A percentile compares a stretch with the other conserved stretches of the same genome.
Evolutionary conservation across 1,284 basidiomycete genomes (phyloP).

Genomic region (Jaminaea rosea): DNA sequence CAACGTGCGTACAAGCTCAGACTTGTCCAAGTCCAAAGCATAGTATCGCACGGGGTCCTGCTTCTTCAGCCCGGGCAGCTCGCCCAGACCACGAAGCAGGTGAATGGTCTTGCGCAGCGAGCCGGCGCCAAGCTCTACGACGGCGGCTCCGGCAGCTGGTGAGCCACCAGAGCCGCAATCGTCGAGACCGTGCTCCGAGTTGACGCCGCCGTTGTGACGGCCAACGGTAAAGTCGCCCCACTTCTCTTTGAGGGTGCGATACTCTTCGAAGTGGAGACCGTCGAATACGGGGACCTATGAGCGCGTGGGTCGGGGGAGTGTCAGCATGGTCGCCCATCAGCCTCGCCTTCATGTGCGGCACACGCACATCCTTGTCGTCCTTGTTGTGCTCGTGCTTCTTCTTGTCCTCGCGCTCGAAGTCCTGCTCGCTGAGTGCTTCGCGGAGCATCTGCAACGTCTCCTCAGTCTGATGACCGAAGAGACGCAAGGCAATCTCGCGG

Average conservation of each 20-base stretch:
- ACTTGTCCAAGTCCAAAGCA: constrained; percentile 82
- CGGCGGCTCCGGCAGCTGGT: constrained; percentile 45
- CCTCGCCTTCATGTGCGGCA: too few relatives aligned
- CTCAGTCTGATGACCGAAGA: constrained; percentile 19
- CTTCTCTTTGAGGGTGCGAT: constrained; percentile 43
- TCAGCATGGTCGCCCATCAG: too few relatives aligned
- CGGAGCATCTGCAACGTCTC: constrained; percentile 48
- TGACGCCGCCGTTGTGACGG: constrained; percentile 60
- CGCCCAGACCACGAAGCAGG: constrained; percentile 65
- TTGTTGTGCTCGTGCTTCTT: constrained; percentile 2
- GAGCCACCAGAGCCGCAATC: too few relatives aligned
- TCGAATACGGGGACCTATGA: not conserved
- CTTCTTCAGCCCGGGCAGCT: constrained; percentile 18
- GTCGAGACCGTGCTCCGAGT: constrained; percentile 52
- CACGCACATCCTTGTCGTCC: constrained; percentile 10
- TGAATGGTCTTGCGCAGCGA: constrained; percentile 60
- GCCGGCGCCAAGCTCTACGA: constrained; percentile 48
- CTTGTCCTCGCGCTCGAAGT: constrained; percentile 11
- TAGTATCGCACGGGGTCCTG: constrained; percentile 61
- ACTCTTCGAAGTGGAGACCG: not conserved
- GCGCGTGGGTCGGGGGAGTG: too few relatives aligned
- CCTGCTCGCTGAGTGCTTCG: constrained; percentile 6
- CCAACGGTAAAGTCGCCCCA: constrained; percentile 60
- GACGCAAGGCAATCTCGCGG: constrained; percentile 49
- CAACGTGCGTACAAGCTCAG: constrained; percentile 74